phyloP scores from a whole-genome alignment of 345 rosid species.

The Microthlaspi erraticum region DNA sequence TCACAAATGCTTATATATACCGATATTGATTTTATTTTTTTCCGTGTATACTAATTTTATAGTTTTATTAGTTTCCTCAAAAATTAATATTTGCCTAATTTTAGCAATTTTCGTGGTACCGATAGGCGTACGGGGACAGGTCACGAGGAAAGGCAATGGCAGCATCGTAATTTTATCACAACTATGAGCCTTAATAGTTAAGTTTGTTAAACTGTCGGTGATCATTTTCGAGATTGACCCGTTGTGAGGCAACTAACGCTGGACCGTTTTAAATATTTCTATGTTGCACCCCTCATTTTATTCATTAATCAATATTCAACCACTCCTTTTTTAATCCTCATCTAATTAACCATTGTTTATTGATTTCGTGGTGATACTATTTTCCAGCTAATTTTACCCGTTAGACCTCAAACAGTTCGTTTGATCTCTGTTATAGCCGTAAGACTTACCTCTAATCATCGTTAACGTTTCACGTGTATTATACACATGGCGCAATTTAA shows the following conservation, averaged over 20 bases:
- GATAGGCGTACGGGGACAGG: conserved; percentile 39
- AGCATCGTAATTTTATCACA: neutral
- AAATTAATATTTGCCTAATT: conserved; percentile 3
- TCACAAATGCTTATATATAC: conserved; percentile 1
- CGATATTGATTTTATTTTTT: neutral
- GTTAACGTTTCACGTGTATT: conserved; percentile 11
- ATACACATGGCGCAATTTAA: conserved; percentile 22
- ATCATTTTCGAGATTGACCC: conserved; percentile 33
- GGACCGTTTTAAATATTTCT: conserved; percentile 37
- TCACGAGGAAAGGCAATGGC: conserved; percentile 36
- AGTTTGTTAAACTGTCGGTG: conserved; percentile 43
- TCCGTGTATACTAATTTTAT: conserved; percentile 27
- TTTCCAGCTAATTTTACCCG: neutral
- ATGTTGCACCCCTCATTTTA: conserved; percentile 5
- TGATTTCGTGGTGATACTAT: neutral
- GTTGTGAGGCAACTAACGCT: conserved; percentile 44
- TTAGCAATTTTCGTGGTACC: conserved; percentile 48
- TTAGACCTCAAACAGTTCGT: neutral
- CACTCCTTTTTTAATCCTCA: conserved; percentile 1
- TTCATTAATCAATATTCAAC: neutral
- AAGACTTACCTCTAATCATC: conserved; percentile 23
- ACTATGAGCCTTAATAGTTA: conserved; percentile 12
- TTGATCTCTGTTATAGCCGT: conserved; percentile 22
- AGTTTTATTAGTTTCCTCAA: conserved; percentile 16
- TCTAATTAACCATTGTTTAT: neutral